Base-by-base conservation (phyloP, 1,284 basidiomycete species). In the Ustilago tritici region DNA sequence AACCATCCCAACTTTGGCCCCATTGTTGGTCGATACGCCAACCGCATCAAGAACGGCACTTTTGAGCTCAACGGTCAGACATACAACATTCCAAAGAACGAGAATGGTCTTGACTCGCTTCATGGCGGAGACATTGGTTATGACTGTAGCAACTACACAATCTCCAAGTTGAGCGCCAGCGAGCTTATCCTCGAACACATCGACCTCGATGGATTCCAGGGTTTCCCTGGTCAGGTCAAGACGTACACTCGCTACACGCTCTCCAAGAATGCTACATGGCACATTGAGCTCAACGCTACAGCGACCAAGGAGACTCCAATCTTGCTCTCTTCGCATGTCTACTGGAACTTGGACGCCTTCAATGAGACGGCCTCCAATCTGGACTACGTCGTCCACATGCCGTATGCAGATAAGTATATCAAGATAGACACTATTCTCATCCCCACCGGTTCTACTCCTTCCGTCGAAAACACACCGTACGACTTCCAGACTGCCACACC, bases 21-120 rank as follows among this genome's bases (percentile, higher is more conserved):
- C 12, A 63, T 80, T 34, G 81, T 83, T 8, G 82, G 82, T 19
- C 71, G 82, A 17, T 84, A 82, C 50, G 81, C 81, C 34, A 84
- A 82, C 56, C 75, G 82, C 32, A 84, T 84, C 79, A 82, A 79
- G 78, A 84, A 84, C 62, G 82, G 82, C 12, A 82, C 82, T 11
- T 84, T 82, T 57, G 68, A 67, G 56, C 58, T 82, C 61, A 69
- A 82, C 50, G 79, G 76, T 11, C 46, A 66, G 50, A 80, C 67
- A 2, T 83, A 76, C 49, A 41, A 77, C 36, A 56, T 76, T 5
- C 75, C 70, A 19, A 60, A 78, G 47, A 78, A 80, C 67, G 79
- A 82, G 61, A 76, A 80, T 34, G 41, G 57, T 15, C 46, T 78
- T 32, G 62, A 70, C 60, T 62, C 84, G 17, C 76, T 86, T 0